Percentiles rank a stretch among this genome's conserved stretches.
phyloP scores from a whole-genome alignment of 208 protist species.

The Leptomonas pyrrhocoris region DNA sequence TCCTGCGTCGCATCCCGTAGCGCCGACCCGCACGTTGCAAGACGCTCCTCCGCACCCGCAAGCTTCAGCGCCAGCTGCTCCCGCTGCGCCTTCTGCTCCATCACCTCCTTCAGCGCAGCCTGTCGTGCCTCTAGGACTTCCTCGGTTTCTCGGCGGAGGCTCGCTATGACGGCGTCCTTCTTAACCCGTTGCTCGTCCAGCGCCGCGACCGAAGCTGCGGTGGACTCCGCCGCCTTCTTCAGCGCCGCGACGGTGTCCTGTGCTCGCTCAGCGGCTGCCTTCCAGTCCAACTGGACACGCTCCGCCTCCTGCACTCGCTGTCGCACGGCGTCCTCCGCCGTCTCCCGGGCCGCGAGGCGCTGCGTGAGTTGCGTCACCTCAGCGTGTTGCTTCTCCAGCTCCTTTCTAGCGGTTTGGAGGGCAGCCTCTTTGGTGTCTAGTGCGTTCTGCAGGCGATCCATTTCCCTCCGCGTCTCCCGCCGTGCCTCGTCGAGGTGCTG shows the following conservation, averaged over 20 bases:
- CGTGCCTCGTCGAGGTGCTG: constrained; percentile 38
- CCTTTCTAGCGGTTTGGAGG: constrained; percentile 19
- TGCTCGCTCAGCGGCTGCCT: constrained; percentile 24
- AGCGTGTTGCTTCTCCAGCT: constrained; percentile 36
- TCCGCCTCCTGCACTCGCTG: constrained; percentile 34
- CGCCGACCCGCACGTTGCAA: constrained; percentile 4
- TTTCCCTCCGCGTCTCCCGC: constrained; percentile 37
- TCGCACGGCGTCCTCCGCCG: constrained; percentile 18
- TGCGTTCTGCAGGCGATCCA: constrained; percentile 17
- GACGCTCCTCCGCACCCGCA: constrained; percentile 35
- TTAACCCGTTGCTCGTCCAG: constrained; percentile 24
- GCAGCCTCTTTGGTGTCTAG: constrained; percentile 21
- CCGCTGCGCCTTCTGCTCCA: constrained; percentile 26
- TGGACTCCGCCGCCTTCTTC: constrained; percentile 20
- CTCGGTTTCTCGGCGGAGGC: constrained; percentile 28
- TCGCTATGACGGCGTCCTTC: constrained; percentile 12
- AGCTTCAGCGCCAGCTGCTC: constrained; percentile 29
- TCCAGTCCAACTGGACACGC: constrained; percentile 21
- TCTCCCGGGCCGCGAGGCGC: constrained; percentile 23
- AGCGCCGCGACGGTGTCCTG: constrained; percentile 22
- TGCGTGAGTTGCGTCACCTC: constrained; percentile 34
- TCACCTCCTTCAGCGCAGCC: constrained; percentile 21
- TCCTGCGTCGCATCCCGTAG: constrained; percentile 29
- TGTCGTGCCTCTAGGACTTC: constrained; percentile 25
- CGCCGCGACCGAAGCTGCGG: constrained; percentile 10